Conservation (phyloP, 805 yeast genomes). For the Schwanniomyces vanrijiae region DNA sequence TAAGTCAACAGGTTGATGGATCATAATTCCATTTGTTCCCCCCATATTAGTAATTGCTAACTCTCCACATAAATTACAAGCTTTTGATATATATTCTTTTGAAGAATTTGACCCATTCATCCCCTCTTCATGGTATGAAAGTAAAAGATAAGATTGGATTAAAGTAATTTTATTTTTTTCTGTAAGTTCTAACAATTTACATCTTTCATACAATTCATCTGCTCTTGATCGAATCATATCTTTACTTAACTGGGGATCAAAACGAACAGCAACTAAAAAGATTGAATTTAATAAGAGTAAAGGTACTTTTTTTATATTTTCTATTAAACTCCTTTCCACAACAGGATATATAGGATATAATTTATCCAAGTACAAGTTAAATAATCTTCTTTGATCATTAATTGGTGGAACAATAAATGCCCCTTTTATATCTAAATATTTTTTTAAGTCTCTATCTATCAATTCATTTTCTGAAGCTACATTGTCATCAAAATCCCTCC, state of each 20-base stretch:
- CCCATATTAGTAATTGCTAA: conserved; percentile 25
- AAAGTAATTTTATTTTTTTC: conserved; percentile 25
- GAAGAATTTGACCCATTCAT: conserved; percentile 24
- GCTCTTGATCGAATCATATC: conserved; percentile 17
- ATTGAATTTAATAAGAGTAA: conserved; percentile 26
- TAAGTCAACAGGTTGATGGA: not conserved
- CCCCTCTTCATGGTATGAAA: conserved; percentile 28
- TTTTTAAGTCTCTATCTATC: conserved; percentile 19
- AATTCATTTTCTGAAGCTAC: conserved; percentile 11
- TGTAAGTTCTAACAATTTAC: conserved; percentile 20
- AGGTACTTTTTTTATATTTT: conserved; percentile 15
- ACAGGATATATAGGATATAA: conserved; percentile 28
- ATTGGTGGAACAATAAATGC: conserved; percentile 21
- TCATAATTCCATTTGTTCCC: conserved; percentile 16
- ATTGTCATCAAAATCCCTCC: conserved; percentile 20
- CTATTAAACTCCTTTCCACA: conserved; percentile 17
- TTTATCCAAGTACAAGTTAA: conserved; percentile 19
- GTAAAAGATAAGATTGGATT: conserved; percentile 22
- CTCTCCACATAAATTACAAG: conserved; percentile 22
- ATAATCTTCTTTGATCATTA: conserved; percentile 16
- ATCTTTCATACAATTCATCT: conserved; percentile 18
- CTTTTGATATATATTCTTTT: conserved; percentile 20
- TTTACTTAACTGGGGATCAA: conserved; percentile 11
- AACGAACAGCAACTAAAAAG: conserved; percentile 19
- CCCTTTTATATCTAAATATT: conserved; percentile 18